Percentiles rank a stretch among this genome's conserved stretches.
Conservation (phyloP, 345 rosid species). For the Cardiospermum halicacabum region DNA sequence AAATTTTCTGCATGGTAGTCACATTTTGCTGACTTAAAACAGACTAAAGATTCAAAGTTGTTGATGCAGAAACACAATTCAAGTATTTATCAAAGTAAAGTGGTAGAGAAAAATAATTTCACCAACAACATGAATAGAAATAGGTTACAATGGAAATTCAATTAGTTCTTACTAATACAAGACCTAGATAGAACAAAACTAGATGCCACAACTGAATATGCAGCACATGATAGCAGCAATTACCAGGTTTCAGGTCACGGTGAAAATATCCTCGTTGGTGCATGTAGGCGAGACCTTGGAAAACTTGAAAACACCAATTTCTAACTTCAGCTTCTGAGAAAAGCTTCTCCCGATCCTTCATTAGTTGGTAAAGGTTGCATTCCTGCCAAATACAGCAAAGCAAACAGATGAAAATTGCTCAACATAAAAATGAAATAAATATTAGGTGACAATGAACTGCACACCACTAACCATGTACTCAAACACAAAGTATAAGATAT, state of each 20-base stretch:
- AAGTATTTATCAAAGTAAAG: too few species aligned
- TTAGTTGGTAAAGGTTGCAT: slow-evolving; percentile 86
- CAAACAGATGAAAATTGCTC: not conserved
- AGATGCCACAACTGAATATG: too few species aligned
- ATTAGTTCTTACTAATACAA: too few species aligned
- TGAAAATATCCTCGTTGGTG: slow-evolving; percentile 94
- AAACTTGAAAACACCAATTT: slow-evolving; percentile 96
- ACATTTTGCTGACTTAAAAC: slow-evolving; percentile 3
- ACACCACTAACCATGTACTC: slow-evolving; percentile 74
- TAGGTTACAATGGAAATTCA: too few species aligned
- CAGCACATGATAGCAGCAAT: not conserved
- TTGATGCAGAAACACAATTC: not conserved
- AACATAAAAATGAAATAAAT: not conserved
- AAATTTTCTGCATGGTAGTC: slow-evolving; percentile 55
- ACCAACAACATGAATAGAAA: too few species aligned
- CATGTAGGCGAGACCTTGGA: slow-evolving; percentile 93
- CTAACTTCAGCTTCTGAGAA: slow-evolving; percentile 78
- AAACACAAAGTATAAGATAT: slow-evolving; percentile 76
- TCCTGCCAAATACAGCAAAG: slow-evolving; percentile 39
- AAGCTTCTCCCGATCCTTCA: slow-evolving; percentile 68
- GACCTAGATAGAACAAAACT: too few species aligned
- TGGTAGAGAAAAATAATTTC: too few species aligned
- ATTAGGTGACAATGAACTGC: not conserved
- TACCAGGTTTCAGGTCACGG: slow-evolving; percentile 99
- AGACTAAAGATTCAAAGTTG: not conserved